A percentile compares a stretch with the other conserved stretches of the same genome.
Conservation (phyloP, 768 basidiomycete genomes). For the Pseudohyphozyma bogoriensis region DNA sequence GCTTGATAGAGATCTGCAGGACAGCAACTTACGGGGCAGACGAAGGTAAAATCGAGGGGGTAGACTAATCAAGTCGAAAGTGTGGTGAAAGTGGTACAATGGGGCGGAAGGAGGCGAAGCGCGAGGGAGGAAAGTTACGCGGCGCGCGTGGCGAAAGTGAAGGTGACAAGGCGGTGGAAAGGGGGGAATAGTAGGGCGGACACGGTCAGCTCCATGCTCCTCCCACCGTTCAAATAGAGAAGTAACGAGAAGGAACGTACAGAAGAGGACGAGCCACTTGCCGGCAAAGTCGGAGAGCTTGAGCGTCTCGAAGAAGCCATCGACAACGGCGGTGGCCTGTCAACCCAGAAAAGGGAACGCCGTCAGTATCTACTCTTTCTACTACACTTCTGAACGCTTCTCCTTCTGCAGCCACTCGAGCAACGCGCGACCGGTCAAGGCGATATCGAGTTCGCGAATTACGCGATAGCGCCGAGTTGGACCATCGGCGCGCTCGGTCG, state of each 20-base stretch:
- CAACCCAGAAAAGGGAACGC: conserved; percentile 16
- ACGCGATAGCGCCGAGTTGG: no score
- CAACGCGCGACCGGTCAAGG: not conserved
- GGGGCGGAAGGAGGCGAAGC: not conserved
- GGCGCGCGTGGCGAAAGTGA: not conserved
- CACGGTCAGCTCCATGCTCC: no score
- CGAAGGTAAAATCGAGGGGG: conserved; percentile 57
- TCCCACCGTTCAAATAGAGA: no score
- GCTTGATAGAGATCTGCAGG: not conserved
- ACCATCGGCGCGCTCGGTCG: no score
- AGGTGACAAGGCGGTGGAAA: not conserved
- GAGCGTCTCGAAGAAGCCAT: conserved; percentile 56
- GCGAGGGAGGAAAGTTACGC: not conserved
- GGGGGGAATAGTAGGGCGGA: no score
- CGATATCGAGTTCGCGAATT: no score
- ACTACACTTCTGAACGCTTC: conserved; percentile 1
- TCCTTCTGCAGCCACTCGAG: not conserved
- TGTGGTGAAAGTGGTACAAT: not conserved
- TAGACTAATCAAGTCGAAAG: conserved; percentile 45
- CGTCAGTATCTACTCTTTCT: no score
- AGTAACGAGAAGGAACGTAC: no score
- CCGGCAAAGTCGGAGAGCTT: conserved; percentile 17
- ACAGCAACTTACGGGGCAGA: conserved; percentile 35
- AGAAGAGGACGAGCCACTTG: conserved; percentile 74
- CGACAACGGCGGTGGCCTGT: conserved; percentile 53